phyloP scores from a whole-genome alignment of 106 monocot species.

The Chionographis japonica region DNA sequence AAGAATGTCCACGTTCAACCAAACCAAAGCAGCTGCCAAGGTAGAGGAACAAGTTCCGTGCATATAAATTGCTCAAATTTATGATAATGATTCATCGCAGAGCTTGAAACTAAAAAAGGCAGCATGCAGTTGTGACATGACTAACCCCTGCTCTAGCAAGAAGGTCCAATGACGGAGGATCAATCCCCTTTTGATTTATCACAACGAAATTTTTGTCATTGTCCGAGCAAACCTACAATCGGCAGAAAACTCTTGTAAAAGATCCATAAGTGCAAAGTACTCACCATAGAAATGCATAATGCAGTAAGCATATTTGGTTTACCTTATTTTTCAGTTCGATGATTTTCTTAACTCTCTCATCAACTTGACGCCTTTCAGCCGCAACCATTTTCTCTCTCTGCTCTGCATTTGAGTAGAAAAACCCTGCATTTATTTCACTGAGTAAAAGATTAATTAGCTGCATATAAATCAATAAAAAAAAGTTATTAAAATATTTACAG shows the following conservation, averaged over 20 bases:
- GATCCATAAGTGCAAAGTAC: background rate
- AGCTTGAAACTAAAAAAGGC: background rate
- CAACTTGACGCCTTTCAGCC: conserved; percentile 95
- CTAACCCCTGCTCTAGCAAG: conserved; percentile 93
- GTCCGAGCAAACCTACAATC: conserved; percentile 64
- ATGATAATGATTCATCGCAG: background rate
- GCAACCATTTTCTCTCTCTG: conserved; percentile 98
- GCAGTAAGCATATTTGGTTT: background rate
- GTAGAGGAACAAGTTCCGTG: too few species aligned
- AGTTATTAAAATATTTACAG: too few species aligned
- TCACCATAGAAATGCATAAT: background rate
- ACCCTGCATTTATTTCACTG: conserved; percentile 99
- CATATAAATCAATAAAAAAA: background rate
- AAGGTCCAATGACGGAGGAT: conserved; percentile 95
- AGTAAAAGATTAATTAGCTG: conserved; percentile 14
- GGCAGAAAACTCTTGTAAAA: background rate
- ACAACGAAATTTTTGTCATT: conserved; percentile 88
- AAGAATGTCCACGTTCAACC: too few species aligned
- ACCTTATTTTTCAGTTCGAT: conserved; percentile 95
- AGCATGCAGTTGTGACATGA: conserved; percentile 4
- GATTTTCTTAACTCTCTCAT: conserved; percentile 78
- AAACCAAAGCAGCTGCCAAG: too few species aligned
- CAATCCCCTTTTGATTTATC: conserved; percentile 99
- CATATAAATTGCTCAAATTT: background rate
- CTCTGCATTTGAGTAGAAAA: conserved; percentile 97